Base-by-base conservation (phyloP, 2,329 filamentous ascomycete species). In the Pseudogymnoascus sp. region DNA sequence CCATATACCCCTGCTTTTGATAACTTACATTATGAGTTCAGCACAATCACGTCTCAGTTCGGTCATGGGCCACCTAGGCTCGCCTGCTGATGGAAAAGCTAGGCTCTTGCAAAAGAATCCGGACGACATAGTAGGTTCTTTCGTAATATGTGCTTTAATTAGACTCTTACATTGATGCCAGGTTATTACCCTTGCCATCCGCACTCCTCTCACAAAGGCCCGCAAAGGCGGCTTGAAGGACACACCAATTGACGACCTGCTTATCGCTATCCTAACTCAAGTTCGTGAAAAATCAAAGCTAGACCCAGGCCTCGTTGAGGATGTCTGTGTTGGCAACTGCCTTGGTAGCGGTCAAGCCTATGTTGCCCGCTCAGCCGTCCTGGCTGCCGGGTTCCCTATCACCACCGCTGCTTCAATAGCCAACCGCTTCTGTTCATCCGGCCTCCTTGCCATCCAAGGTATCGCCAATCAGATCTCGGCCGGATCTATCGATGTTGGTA, bases 161-260 rank as follows among this genome's bases (percentile, higher is more conserved):
- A 34, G 6, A 56, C 62, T 60, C 59, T 25, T 42, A 50, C 36
- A 14, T 4, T 59, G 12, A 14, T 18, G 7, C 8, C 21, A 72
- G 69, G 93, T 97, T 71, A 87, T 97, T 66, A 97, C 93, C 63
- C 90, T 89, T 70, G 90, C 90, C 67, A 89, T 96, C 73, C 90
- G 93, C 71, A 96, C 91, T 16, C 85, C 93, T 71, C 86, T 97
- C 76, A 96, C 91, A 69, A 95, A 91, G 78, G 93, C 91, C 69
- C 91, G 91, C 72, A 93, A 92, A 78, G 93, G 93, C 69, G 89
- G 86, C 62, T 92, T 97, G 83, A 97, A 97, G 81, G 93, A 97
- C 78, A 97, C 93, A 5, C 82, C 84, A 62, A 89, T 90, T 14
- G 84, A 91, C 44, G 93, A 97, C 76, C 82, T 97, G 67, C 85